phyloP scores from a whole-genome alignment of 2,329 filamentous ascomycete genomes.

The Calonectria pauciramosa region DNA sequence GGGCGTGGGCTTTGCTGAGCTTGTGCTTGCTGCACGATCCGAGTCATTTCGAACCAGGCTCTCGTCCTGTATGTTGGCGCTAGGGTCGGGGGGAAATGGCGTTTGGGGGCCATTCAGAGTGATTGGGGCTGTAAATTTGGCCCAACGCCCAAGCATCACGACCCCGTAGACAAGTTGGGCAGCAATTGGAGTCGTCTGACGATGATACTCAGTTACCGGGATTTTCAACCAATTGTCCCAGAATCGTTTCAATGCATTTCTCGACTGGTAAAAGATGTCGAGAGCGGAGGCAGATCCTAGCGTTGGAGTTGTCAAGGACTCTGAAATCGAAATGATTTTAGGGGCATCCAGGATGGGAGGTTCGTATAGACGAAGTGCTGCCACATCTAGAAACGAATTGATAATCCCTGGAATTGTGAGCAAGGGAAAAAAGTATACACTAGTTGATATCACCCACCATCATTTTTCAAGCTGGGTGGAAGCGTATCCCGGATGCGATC shows the following conservation, averaged over 20 bases:
- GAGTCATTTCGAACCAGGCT: slow-evolving; percentile 43
- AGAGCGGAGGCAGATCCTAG: slow-evolving; percentile 57
- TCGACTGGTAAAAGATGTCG: slow-evolving; percentile 64
- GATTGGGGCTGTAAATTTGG: slow-evolving; percentile 59
- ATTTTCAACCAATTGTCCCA: slow-evolving; percentile 64
- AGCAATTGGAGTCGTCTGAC: slow-evolving; percentile 60
- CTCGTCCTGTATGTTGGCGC: slow-evolving; percentile 33
- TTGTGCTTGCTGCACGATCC: slow-evolving; percentile 30
- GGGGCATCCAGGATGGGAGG: slow-evolving; percentile 59
- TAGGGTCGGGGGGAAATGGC: slow-evolving; percentile 45
- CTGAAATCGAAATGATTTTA: slow-evolving; percentile 57
- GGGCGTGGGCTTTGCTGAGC: slow-evolving; percentile 22
- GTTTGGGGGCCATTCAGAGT: slow-evolving; percentile 42
- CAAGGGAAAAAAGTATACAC: not conserved
- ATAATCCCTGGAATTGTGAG: slow-evolving; percentile 51
- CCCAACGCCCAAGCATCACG: slow-evolving; percentile 65
- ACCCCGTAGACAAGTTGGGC: slow-evolving; percentile 65
- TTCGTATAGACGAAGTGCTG: slow-evolving; percentile 61
- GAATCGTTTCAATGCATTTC: slow-evolving; percentile 61
- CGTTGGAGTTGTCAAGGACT: slow-evolving; percentile 56
- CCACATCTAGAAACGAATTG: slow-evolving; percentile 55
- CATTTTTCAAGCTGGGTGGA: slow-evolving; percentile 50
- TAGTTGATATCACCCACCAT: slow-evolving; percentile 49
- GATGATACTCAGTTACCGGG: slow-evolving; percentile 58
- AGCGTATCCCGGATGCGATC: slow-evolving; percentile 56